Conservation (phyloP, 2,329 filamentous ascomycete genomes). For the Sporothrix brasiliensis region DNA sequence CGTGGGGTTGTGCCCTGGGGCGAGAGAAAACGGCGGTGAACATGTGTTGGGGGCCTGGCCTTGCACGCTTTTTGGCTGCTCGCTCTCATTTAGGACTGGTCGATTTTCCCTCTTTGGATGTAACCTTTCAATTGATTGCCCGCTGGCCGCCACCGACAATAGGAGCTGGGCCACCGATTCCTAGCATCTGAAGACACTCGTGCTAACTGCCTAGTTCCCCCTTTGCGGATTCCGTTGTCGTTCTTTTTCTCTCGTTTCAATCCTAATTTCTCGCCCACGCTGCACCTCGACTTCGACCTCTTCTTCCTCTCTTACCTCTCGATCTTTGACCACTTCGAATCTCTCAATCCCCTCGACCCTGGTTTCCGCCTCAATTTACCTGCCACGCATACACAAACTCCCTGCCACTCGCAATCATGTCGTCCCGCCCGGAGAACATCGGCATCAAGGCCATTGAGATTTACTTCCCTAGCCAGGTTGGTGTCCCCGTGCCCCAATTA, state of each 20-base stretch:
- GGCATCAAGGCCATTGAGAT: slow-evolving; percentile 93
- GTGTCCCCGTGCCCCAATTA: slow-evolving; percentile 40
- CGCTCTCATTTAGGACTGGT: slow-evolving; percentile 1
- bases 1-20: slow-evolving; percentile 11
- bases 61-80: not conserved
- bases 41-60: slow-evolving; percentile 3
- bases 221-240: slow-evolving; percentile 1
- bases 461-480: slow-evolving; percentile 83
- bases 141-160: slow-evolving; percentile 21
- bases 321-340: slow-evolving; percentile 18
- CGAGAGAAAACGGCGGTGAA: slow-evolving; percentile 34
- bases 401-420: slow-evolving; percentile 55
- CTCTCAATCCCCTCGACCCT: not conserved
- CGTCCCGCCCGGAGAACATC: slow-evolving; percentile 79
- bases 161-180: slow-evolving; percentile 18
- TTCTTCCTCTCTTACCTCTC: not conserved
- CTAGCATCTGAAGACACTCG: slow-evolving; percentile 16
- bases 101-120: not conserved
- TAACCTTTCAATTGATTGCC: not conserved
- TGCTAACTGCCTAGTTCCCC: slow-evolving; percentile 16
- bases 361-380: not conserved
- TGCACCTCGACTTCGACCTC: not conserved
- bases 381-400: not conserved
- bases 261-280: not conserved
- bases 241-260: slow-evolving; percentile 14